Evolutionary conservation across 192 early-diverging fungal species (phyloP).

Genomic region (Coemansia sp.): DNA sequence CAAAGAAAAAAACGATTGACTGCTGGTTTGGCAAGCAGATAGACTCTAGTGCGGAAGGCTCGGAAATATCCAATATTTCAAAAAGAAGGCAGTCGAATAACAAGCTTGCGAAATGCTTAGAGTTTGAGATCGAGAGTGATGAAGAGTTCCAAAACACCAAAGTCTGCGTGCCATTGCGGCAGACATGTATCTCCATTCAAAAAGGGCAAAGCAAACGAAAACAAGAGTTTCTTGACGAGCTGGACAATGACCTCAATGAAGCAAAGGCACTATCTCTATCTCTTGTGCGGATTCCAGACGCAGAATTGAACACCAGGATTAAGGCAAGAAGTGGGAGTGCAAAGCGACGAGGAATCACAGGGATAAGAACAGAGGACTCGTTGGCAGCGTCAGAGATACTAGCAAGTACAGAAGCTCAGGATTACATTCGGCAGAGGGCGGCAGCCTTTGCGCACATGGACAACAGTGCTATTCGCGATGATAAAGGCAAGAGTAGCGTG

Average conservation of each 20-base stretch:
- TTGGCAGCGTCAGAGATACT: slow-evolving; percentile 35
- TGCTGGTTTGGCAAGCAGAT: slow-evolving; percentile 17
- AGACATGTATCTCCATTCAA: slow-evolving; percentile 21
- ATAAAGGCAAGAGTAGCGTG: too few species aligned
- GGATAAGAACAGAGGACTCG: not conserved
- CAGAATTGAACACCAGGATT: not conserved
- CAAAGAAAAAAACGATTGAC: slow-evolving; percentile 12
- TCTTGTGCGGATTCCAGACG: slow-evolving; percentile 17
- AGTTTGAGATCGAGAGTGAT: slow-evolving; percentile 31
- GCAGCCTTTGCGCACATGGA: slow-evolving; percentile 37
- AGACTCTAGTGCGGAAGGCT: not conserved
- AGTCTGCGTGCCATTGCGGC: slow-evolving; percentile 17
- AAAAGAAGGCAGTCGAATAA: not conserved
- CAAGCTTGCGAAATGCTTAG: not conserved
- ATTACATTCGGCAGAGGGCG: slow-evolving; percentile 37
- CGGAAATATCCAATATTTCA: not conserved
- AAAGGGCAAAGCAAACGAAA: slow-evolving; percentile 13
- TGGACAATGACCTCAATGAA: slow-evolving; percentile 44
- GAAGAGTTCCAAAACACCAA: slow-evolving; percentile 36
- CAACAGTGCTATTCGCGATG: not conserved
- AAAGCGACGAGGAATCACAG: slow-evolving; percentile 16
- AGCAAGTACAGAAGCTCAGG: slow-evolving; percentile 39
- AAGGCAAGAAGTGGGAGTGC: not conserved
- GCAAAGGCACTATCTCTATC: slow-evolving; percentile 49
- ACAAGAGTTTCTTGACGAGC: slow-evolving; percentile 35